A percentile compares a stretch with the other conserved stretches of the same genome.
Evolutionary conservation across 768 basidiomycete species (phyloP).

Genomic region (Mycena crocata): DNA sequence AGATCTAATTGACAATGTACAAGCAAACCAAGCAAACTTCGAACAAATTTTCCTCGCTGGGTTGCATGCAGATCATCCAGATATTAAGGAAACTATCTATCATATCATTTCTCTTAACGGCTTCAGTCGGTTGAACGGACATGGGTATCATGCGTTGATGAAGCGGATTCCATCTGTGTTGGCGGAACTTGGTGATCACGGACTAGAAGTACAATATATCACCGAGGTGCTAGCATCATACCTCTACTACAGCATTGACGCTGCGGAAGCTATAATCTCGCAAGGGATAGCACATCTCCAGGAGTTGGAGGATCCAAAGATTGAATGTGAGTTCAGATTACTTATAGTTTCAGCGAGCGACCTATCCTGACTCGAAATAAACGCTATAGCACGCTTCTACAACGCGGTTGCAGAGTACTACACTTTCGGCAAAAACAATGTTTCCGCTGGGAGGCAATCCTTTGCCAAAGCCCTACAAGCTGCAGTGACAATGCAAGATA

Average conservation of each 20-base stretch:
- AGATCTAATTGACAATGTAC: not conserved
- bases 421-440: no score
- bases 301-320: no score
- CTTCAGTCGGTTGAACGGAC: not conserved
- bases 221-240: not conserved
- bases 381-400: no score
- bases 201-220: not conserved
- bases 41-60: not conserved
- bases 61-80: not conserved
- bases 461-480: no score
- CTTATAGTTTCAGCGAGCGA: no score
- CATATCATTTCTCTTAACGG: not conserved
- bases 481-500: not conserved
- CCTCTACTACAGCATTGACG: not conserved
- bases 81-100: not conserved
- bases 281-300: not conserved
- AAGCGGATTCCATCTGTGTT: not conserved
- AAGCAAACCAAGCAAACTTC: not conserved
- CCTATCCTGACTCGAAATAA: no score
- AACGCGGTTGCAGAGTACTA: no score
- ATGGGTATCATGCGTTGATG: not conserved
- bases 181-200: not conserved
- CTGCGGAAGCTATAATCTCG: not conserved
- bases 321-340: no score
- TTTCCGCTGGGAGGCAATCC: no score